These are phyloP conservation scores for Beauveria medogensis DNA, from an alignment of 2,329 filamentous ascomycete genomes.

Conservation along the genomic window DNA sequence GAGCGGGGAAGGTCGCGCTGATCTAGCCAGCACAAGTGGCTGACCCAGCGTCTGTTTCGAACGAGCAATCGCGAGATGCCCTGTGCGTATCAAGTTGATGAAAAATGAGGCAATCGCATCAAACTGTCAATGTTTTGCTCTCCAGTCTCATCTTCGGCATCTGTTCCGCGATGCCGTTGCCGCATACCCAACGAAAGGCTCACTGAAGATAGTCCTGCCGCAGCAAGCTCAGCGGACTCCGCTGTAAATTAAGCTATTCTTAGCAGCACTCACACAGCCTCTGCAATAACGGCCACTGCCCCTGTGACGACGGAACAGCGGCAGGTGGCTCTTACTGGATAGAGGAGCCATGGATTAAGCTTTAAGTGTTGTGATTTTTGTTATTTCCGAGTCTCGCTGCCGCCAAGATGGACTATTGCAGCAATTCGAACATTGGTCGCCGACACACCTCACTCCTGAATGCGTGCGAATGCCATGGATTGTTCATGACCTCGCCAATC, in stretches of 20 bases:
- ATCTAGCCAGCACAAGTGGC: not conserved
- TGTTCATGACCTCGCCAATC: not conserved
- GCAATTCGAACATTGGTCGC: not conserved
- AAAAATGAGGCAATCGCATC: not conserved
- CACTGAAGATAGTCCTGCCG: not conserved
- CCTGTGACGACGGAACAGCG: not conserved
- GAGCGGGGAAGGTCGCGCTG: not conserved
- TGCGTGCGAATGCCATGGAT: not conserved
- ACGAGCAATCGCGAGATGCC: not conserved
- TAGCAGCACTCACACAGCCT: constrained; percentile 1
- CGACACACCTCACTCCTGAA: not conserved
- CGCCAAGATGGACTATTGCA: not conserved
- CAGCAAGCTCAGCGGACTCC: not conserved
- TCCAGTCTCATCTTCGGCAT: not conserved
- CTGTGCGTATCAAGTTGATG: not conserved
- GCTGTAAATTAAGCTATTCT: constrained; percentile 1
- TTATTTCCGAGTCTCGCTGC: not conserved
- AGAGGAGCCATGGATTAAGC: too few species aligned
- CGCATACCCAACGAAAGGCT: not conserved
- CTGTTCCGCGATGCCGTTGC: not conserved
- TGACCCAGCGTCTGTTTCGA: constrained; percentile 3
- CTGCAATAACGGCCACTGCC: not conserved
- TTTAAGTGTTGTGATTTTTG: too few species aligned
- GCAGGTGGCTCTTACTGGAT: too few species aligned
- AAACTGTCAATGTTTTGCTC: not conserved